Conservation (phyloP, 2,329 filamentous ascomycete species). For the Lachnellula suecica region DNA sequence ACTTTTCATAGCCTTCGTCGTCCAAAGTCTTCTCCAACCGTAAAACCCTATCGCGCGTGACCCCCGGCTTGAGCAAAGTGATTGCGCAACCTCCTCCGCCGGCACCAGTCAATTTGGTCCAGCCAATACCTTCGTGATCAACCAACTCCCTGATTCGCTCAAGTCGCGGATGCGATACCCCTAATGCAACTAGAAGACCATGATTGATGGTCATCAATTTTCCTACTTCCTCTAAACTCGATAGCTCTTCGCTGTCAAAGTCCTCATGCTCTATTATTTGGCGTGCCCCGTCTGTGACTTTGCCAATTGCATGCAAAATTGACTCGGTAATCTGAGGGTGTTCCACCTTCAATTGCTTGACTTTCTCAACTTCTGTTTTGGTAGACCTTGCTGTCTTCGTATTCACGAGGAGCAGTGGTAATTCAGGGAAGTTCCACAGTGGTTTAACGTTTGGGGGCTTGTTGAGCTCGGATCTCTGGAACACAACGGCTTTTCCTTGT, state of each 20-base stretch:
- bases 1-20: constrained; percentile 76
- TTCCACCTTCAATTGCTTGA: constrained; percentile 66
- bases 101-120: constrained; percentile 96
- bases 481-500: constrained; percentile 91
- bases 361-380: constrained; percentile 81
- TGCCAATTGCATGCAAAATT: constrained; percentile 84
- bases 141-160: constrained; percentile 90
- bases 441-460: constrained; percentile 76
- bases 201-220: constrained; percentile 94
- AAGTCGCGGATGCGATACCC: constrained; percentile 90
- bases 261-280: constrained; percentile 56
- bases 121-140: constrained; percentile 85
- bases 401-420: constrained; percentile 87
- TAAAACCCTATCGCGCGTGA: constrained; percentile 53
- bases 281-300: constrained; percentile 58
- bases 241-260: constrained; percentile 65
- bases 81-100: constrained; percentile 96
- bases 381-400: constrained; percentile 88
- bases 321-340: constrained; percentile 77
- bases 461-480: constrained; percentile 75
- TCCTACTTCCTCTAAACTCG: constrained; percentile 71
- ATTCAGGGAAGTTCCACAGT: constrained; percentile 84
- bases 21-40: constrained; percentile 65
- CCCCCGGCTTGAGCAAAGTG: constrained; percentile 74
- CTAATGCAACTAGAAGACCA: constrained; percentile 83